These are phyloP conservation scores for Exserohilum rostratum DNA, from an alignment of 2,329 filamentous ascomycete genomes.

Conservation along the genomic window DNA sequence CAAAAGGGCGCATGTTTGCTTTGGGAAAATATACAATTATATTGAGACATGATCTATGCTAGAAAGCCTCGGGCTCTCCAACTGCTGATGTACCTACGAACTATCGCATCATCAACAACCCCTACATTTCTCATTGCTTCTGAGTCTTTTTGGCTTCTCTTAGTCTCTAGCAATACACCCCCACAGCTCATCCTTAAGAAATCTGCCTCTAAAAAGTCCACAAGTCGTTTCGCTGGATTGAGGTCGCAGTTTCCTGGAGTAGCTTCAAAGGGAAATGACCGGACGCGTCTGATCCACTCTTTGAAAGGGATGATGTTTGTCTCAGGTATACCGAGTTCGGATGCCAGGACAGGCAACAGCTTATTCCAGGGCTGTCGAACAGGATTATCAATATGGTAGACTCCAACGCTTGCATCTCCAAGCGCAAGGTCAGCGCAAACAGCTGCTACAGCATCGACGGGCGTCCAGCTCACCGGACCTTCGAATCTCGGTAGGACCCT, in stretches of 20 bases:
- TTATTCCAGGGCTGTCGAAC: conserved; percentile 51
- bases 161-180: conserved; percentile 50
- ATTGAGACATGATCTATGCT: too few species aligned
- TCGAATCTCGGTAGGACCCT: conserved; percentile 44
- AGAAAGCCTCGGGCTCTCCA: conserved; percentile 17
- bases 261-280: conserved; percentile 13
- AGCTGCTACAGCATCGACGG: conserved; percentile 53
- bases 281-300: conserved; percentile 51
- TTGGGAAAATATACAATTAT: too few species aligned
- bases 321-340: conserved; percentile 30
- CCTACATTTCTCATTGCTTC: conserved; percentile 33
- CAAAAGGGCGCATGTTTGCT: too few species aligned
- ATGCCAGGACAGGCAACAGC: conserved; percentile 45
- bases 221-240: conserved; percentile 42
- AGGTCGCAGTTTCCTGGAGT: conserved; percentile 6
- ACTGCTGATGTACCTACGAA: conserved; percentile 11
- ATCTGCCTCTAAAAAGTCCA: conserved; percentile 45
- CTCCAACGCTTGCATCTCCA: conserved; percentile 28
- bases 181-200: conserved; percentile 56
- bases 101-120: conserved; percentile 11
- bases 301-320: conserved; percentile 47
- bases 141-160: conserved; percentile 47
- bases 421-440: conserved; percentile 45
- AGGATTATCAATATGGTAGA: conserved; percentile 57
- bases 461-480: conserved; percentile 48